phyloP scores from a whole-genome alignment of 108 stramenopile genomes.

The Aurantiochytrium sp. region DNA sequence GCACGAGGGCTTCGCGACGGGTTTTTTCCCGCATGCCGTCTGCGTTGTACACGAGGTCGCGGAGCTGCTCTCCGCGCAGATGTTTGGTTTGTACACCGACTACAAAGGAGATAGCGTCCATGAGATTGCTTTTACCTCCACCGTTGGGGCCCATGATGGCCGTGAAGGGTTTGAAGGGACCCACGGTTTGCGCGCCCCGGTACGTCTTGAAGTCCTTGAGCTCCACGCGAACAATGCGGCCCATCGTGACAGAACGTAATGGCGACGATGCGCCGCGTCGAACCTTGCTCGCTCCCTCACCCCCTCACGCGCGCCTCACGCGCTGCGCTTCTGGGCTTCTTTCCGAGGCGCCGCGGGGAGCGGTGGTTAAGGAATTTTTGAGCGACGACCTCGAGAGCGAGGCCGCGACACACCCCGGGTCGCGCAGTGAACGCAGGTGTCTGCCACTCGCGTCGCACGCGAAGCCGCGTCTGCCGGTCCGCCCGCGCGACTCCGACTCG shows the following conservation, averaged over 20 bases:
- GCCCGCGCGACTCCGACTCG: too few species aligned
- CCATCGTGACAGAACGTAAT: conserved; percentile 25
- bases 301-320: too few species aligned
- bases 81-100: conserved; percentile 89
- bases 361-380: too few species aligned
- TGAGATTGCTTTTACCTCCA: conserved; percentile 53
- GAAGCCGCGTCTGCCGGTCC: too few species aligned
- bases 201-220: conserved; percentile 99
- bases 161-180: conserved; percentile 89
- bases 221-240: conserved; percentile 60
- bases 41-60: conserved; percentile 69
- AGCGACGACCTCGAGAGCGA: too few species aligned
- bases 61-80: conserved; percentile 76
- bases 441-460: too few species aligned
- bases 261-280: too few species aligned
- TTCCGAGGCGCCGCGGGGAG: too few species aligned
- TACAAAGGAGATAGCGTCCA: conserved; percentile 90
- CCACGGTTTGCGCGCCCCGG: conserved; percentile 78
- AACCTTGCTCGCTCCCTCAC: too few species aligned
- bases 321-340: too few species aligned
- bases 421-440: too few species aligned
- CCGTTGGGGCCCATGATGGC: conserved; percentile 95
- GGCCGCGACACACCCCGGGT: too few species aligned
- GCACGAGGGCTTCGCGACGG: conserved; percentile 53
- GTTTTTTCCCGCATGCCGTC: background rate